These are phyloP conservation scores for Geranium brycei DNA, from an alignment of 345 rosid species.

Conservation along the genomic window DNA sequence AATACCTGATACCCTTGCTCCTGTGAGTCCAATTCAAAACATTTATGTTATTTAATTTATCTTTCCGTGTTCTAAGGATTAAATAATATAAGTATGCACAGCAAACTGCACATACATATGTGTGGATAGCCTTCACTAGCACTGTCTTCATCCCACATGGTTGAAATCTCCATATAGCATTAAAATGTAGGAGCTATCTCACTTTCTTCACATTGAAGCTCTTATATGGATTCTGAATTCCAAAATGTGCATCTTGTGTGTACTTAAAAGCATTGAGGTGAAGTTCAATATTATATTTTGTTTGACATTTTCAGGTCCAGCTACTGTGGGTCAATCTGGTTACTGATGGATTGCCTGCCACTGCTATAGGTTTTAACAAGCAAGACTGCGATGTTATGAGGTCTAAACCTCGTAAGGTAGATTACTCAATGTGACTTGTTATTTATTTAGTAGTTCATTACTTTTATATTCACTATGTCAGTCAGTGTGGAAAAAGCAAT, in stretches of 20 bases:
- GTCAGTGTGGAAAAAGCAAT: background rate
- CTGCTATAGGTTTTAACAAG: conserved; percentile 96
- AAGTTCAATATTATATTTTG: conserved; percentile 7
- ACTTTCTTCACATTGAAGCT: background rate
- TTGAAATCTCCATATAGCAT: background rate
- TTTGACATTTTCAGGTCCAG: conserved; percentile 57
- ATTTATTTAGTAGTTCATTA: background rate
- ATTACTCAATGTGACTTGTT: background rate
- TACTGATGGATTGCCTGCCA: conserved; percentile 98
- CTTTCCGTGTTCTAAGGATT: background rate
- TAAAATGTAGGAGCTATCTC: background rate
- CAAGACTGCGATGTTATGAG: conserved; percentile 97
- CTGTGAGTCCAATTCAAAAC: conserved; percentile 50
- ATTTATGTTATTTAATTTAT: conserved; percentile 1
- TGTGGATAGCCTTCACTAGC: background rate
- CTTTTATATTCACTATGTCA: background rate
- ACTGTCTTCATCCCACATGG: background rate
- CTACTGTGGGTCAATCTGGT: conserved; percentile 98
- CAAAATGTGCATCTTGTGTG: conserved; percentile 1
- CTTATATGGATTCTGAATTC: background rate
- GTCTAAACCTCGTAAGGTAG: conserved; percentile 95
- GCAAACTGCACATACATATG: background rate
- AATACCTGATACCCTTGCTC: conserved; percentile 95
- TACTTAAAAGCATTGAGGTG: conserved; percentile 1
- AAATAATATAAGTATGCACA: background rate